Percentiles rank a stretch among this genome's conserved stretches.
phyloP scores from a whole-genome alignment of 2,329 filamentous ascomycete species.

The Neurospora crassa region DNA sequence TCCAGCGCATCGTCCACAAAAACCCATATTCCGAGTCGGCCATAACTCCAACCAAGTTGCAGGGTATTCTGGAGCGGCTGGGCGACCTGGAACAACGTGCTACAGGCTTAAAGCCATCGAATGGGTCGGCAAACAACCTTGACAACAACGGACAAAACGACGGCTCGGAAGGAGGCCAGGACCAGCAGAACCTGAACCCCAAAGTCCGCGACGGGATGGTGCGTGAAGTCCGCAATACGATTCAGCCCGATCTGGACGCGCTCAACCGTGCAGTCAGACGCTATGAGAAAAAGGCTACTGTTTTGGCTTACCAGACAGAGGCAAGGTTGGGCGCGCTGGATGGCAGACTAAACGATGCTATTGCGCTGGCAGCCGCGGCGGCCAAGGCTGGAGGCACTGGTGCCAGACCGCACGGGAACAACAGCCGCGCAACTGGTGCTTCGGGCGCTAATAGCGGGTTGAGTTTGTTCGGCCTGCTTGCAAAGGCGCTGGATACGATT shows the following conservation, averaged over 20 bases:
- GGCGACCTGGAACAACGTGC: constrained; percentile 56
- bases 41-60: constrained; percentile 32
- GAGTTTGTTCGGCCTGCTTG: constrained; percentile 18
- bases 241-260: constrained; percentile 79
- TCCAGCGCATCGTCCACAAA: constrained; percentile 62
- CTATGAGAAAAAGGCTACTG: constrained; percentile 80
- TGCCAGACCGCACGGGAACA: constrained; percentile 9
- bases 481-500: constrained; percentile 28
- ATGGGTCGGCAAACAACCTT: constrained; percentile 26
- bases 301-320: constrained; percentile 68
- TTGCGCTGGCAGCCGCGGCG: constrained; percentile 71
- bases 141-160: not conserved
- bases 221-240: constrained; percentile 51
- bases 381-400: constrained; percentile 37
- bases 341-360: constrained; percentile 61
- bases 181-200: not conserved
- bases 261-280: constrained; percentile 79
- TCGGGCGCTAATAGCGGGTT: not conserved
- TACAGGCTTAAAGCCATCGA: constrained; percentile 25
- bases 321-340: constrained; percentile 65
- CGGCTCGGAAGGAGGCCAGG: not conserved
- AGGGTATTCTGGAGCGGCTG: constrained; percentile 55
- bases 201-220: constrained; percentile 25
- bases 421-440: not conserved
- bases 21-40: constrained; percentile 34